These are phyloP conservation scores for Suhomyces sp. DNA, from an alignment of 805 yeast genomes.

Conservation along the genomic window DNA sequence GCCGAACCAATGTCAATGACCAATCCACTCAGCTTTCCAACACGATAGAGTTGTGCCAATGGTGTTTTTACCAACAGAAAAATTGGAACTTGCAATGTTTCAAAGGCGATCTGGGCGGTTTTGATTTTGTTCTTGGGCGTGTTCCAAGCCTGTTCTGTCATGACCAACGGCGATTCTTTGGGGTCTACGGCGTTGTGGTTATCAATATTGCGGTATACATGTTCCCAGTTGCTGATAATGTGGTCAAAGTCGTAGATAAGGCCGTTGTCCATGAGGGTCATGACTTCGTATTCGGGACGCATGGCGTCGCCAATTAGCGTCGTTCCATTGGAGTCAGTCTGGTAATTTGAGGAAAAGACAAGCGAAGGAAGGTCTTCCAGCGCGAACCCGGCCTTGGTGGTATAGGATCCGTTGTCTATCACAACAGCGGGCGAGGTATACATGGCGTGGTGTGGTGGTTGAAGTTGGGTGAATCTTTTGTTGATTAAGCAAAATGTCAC, in stretches of 20 bases:
- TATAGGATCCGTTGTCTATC: slow-evolving; percentile 63
- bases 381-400: slow-evolving; percentile 70
- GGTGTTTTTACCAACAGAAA: slow-evolving; percentile 76
- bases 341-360: slow-evolving; percentile 56
- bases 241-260: slow-evolving; percentile 71
- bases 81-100: slow-evolving; percentile 68
- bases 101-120: slow-evolving; percentile 72
- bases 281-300: slow-evolving; percentile 46
- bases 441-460: background rate
- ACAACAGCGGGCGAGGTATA: slow-evolving; percentile 56
- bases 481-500: background rate
- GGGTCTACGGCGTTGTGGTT: slow-evolving; percentile 42
- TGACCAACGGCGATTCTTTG: slow-evolving; percentile 61
- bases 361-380: slow-evolving; percentile 60
- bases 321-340: slow-evolving; percentile 25
- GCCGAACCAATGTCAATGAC: slow-evolving; percentile 79
- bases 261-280: slow-evolving; percentile 62
- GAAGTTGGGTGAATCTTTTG: background rate
- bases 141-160: slow-evolving; percentile 70
- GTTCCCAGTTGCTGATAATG: slow-evolving; percentile 62
- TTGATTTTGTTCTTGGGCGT: slow-evolving; percentile 53
- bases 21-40: slow-evolving; percentile 73
- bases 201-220: slow-evolving; percentile 53
- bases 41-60: slow-evolving; percentile 71
- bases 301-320: slow-evolving; percentile 46